Base-by-base conservation (phyloP, 768 basidiomycete species). In the Lactarius deliciosus region DNA sequence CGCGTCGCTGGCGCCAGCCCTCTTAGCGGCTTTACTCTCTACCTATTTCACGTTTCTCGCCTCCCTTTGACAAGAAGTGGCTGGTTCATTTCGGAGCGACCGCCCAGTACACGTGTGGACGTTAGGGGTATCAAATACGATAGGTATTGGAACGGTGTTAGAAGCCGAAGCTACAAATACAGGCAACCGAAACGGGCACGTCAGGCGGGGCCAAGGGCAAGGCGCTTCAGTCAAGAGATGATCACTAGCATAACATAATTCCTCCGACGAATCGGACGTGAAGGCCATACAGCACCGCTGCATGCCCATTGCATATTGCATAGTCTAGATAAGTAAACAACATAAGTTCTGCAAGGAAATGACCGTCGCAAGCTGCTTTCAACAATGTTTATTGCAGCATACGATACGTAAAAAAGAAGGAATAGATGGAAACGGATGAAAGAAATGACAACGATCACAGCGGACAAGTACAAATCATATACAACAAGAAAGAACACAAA, bases 401-500 rank as follows among this genome's bases (percentile, higher is more conserved):
- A 50, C 57, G 50, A 38, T 58, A 67, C 56, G 20, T 67, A 30
- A 36, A 30, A 13, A 13, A 57, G 36, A 22, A 43, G 5, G 10
- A 22, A 25, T 40, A 22, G 4, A 16, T 5, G 45, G 57, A 41
- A 40, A 45, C 22, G n/a, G 7, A 9, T 36, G 47, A 38, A 57
- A 36, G 28, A 54, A 58, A 55, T 1, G 25, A 53, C 38, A 58
- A 59, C 38, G 18, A 59, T 60, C 66, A 63, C 20, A 63, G 56
- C 61, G 9, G 58, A 25, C 5, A 40, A 55, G 57, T 63, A 63
- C 45, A 66, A 54, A 67, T 67, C 66, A 59, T 67, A 66, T 67
- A 67, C 66, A 67, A 36, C 66, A 67, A 63, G 66, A 67, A 67
- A 41, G 10, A 59, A 63, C 50, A 67, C 20, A 47, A 32, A 47